These are phyloP conservation scores for Neonectria neomacrospora DNA, from an alignment of 2,329 filamentous ascomycete genomes.

Conservation along the genomic window DNA sequence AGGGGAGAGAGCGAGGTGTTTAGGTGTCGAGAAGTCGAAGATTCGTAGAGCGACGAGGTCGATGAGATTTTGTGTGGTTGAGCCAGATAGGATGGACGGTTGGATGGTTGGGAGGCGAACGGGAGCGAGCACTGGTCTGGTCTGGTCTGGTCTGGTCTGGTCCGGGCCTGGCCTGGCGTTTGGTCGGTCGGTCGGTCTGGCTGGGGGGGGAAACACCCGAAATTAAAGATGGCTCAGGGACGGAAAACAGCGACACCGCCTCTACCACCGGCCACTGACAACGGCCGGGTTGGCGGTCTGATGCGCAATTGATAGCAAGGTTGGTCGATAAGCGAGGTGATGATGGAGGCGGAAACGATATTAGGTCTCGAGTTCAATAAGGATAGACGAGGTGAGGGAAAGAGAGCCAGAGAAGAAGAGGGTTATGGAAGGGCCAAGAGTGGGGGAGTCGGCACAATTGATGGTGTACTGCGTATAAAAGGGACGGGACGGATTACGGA, in stretches of 20 bases:
- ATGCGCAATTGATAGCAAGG: constrained; percentile 1
- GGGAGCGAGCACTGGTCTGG: constrained; percentile 32
- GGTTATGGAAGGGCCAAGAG: background rate
- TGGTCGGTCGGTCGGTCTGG: constrained; percentile 12
- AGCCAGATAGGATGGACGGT: constrained; percentile 36
- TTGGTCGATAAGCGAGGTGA: background rate
- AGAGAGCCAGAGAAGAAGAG: constrained; percentile 1
- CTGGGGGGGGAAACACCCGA: constrained; percentile 40
- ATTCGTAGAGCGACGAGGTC: constrained; percentile 10
- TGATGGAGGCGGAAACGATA: background rate
- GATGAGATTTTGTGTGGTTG: constrained; percentile 33
- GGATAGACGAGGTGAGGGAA: background rate
- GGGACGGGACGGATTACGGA: background rate
- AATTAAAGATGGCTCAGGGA: constrained; percentile 42
- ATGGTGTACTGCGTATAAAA: background rate
- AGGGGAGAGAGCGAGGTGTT: constrained; percentile 26
- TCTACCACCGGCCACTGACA: constrained; percentile 16
- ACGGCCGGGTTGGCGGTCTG: constrained; percentile 12
- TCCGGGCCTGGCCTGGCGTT: constrained; percentile 36
- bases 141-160: constrained; percentile 38
- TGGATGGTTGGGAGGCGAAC: constrained; percentile 38
- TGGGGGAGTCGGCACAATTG: background rate
- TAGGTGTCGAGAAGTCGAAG: constrained; percentile 22
- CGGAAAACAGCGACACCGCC: constrained; percentile 32
- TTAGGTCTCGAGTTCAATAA: background rate